A percentile compares a stretch with the other conserved stretches of the same genome.
Conservation (phyloP, 108 stramenopile genomes). For the Nitzschia putrida region DNA sequence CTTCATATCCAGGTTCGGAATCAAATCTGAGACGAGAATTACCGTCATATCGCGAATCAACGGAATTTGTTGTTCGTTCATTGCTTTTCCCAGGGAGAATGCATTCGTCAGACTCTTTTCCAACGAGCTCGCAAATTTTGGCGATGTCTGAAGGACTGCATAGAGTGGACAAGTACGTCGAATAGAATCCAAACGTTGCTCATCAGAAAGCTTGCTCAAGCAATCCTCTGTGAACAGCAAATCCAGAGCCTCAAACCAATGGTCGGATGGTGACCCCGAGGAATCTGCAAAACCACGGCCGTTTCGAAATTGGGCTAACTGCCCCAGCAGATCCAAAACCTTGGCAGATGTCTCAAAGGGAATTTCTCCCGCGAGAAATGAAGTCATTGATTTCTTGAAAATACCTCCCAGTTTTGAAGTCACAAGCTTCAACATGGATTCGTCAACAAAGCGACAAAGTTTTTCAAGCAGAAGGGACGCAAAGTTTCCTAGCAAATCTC, state of each 20-base stretch:
- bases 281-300: not conserved
- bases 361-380: not conserved
- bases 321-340: not conserved
- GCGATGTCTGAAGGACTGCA: not conserved
- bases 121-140: not conserved
- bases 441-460: conserved; percentile 19
- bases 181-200: not conserved
- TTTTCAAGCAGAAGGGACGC: conserved; percentile 16
- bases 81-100: not conserved
- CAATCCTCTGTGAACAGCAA: not conserved
- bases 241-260: conserved; percentile 13
- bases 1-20: conserved; percentile 47
- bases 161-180: not conserved
- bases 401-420: not conserved
- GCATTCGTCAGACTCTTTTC: not conserved
- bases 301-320: not conserved
- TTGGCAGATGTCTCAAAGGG: conserved; percentile 10
- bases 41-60: conserved; percentile 7
- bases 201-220: not conserved
- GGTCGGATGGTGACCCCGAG: not conserved
- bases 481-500: conserved; percentile 23
- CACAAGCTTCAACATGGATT: not conserved
- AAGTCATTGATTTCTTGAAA: conserved; percentile 7
- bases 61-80: not conserved
- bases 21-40: conserved; percentile 50